Evolutionary conservation across 2,329 filamentous ascomycete genomes (phyloP), one percentile per base, ranked within the genome.

Genomic region (Epichloe baconii): DNA sequence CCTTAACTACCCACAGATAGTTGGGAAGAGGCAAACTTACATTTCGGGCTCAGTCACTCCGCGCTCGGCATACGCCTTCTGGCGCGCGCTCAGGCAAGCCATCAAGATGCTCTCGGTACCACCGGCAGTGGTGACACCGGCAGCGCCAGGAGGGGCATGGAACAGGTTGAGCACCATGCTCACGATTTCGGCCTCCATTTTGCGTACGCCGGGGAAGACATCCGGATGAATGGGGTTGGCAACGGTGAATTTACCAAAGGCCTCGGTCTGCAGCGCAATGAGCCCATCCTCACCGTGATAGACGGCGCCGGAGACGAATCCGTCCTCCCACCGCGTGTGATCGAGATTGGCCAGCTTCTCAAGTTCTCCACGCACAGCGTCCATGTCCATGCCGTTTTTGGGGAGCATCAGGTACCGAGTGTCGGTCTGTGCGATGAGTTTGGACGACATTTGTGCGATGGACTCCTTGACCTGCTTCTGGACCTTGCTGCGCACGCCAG

Each of bases 151-250:
- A 3, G 93, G 93, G 8, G 86, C 89, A 67, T 95, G 88, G 74
- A 96, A 98, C 66, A 98, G 72, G 44, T 80, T 79, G 54, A 95
- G 73, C 34, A 94, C 89, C 91, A 98, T 98, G 57, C 90, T 86
- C 49, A 98, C 93, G 55, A 98, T 75, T 72, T 98, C 93, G 44
- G 93, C 91, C 73, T 98, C 93, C 93, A 98, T 98, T 79, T 98
- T 98, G 61, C 93, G 78, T 49, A 98, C 90, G 31, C 91, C 93
- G 15, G 93, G 93, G 71, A 98, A 98, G 43, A 98, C 91, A 70
- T 98, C 93, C 6, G 93, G 93, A 67, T 98, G 93, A 59, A 98
- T 93, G 3, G 93, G 93, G 67, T 98, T 98, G 40, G 89, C 80
- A 34, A 98, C 93, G 48, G 89, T 91, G 66, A 98, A 98, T 68